Evolutionary conservation across 495 filamentous ascomycete species (phyloP), one percentile per base, ranked within the genome.

Genomic region (Amorphotheca resinae): DNA sequence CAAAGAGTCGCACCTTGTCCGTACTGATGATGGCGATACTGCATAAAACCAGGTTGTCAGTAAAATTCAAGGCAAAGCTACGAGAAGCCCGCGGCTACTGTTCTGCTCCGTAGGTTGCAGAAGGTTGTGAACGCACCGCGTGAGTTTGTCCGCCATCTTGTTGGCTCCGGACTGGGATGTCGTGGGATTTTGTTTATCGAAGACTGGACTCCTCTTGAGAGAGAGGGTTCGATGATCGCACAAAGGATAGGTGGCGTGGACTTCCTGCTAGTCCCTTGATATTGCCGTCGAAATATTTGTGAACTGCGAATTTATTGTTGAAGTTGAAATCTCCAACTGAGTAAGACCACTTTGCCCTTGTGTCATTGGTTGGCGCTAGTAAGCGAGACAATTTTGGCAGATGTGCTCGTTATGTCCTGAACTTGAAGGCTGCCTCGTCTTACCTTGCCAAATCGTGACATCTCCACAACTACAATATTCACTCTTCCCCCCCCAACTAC

Each of bases 11-110:
- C 38, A 91, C 87, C 79, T 96, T 95, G 77, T 99, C 91, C 60
- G 71, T 79, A 62, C 82, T 94, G 66, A 99, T 83, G 64, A 98
- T 96, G 49, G 91, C 91, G 69, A 98, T 84, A 77, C 91, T 95
- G 57, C 55, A 21, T 0, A 42, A 36, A 8, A 20, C 42, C 32
- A 44, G 39, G 5, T 16, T 41, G 33, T 49, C 22, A 51, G 33
- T 36, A 36, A 12, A 36, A 36, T 20, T 14, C 33, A 36, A n/a
- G 1, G n/a, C n/a, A 15, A 18, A 20, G 1, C 1, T 9, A 18
- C 33, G 9, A 36, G n/a, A 18, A 9, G 33, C 5, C 16, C 16
- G 33, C 11, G 2, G 3, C 2, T 15, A 18, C n/a, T 7, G 4
- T 16, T 25, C 22, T 20, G 22, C 11, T 26, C 22, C 14, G 0